Evolutionary conservation across 2,329 filamentous ascomycete species (phyloP).

Genomic region (Colletotrichum sp.): DNA sequence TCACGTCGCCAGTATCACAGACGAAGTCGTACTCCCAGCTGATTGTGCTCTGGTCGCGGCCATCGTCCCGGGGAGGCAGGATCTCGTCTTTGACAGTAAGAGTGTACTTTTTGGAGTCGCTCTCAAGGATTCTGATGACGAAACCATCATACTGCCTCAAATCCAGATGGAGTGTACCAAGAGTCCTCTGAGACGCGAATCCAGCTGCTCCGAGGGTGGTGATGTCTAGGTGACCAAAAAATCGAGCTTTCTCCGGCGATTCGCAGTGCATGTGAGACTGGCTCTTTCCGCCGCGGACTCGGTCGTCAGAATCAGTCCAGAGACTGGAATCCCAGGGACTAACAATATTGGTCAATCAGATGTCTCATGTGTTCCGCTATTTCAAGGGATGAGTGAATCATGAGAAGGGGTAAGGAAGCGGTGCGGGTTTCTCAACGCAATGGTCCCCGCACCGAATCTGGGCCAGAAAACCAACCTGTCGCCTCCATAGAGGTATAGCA

Average conservation of each 20-base stretch:
- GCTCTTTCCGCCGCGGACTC: conserved; percentile 77
- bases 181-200: conserved; percentile 79
- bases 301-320: conserved; percentile 77
- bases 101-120: conserved; percentile 73
- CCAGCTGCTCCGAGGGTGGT: conserved; percentile 78
- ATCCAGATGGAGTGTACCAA: conserved; percentile 65
- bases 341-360: conserved; percentile 1
- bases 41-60: conserved; percentile 73
- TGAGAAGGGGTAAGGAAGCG: neutral
- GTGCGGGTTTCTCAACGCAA: neutral
- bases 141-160: conserved; percentile 68
- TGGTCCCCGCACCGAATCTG: neutral
- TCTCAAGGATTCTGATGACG: conserved; percentile 52
- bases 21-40: conserved; percentile 78
- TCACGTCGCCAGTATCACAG: conserved; percentile 44
- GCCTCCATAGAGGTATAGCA: conserved; percentile 44
- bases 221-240: conserved; percentile 75
- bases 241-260: conserved; percentile 51
- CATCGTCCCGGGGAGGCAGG: conserved; percentile 61
- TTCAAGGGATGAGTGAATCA: too few species aligned
- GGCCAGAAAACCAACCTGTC: conserved; percentile 35
- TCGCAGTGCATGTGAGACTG: conserved; percentile 51
- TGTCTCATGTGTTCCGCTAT: neutral
- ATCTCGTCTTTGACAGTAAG: conserved; percentile 76
- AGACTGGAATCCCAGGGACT: conserved; percentile 63